phyloP scores from a whole-genome alignment of 805 yeast genomes.

The Candida broadrunensis region DNA sequence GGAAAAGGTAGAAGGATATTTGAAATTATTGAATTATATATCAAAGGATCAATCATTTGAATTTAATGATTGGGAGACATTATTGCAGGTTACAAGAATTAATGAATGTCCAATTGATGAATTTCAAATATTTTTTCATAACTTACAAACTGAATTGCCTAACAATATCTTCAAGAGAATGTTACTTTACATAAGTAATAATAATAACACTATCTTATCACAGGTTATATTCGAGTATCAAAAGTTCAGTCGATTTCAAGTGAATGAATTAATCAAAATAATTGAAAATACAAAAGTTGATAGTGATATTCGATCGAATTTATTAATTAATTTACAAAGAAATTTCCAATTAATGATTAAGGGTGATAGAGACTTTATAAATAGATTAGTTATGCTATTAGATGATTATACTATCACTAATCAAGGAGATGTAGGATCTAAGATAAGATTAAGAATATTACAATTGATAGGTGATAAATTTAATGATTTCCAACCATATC shows the following conservation, averaged over 20 bases:
- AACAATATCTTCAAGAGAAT: slow-evolving; percentile 22
- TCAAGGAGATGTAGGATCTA: slow-evolving; percentile 91
- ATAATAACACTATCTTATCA: slow-evolving; percentile 14
- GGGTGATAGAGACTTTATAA: slow-evolving; percentile 1
- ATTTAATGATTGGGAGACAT: slow-evolving; percentile 12
- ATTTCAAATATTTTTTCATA: slow-evolving; percentile 13
- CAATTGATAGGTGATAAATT: slow-evolving; percentile 31
- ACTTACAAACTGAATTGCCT: slow-evolving; percentile 3
- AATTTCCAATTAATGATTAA: slow-evolving; percentile 4
- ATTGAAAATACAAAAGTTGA: slow-evolving; percentile 24
- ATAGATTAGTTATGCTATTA: slow-evolving; percentile 35
- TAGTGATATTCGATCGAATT: slow-evolving; percentile 22
- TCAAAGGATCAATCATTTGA: not conserved
- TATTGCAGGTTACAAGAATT: slow-evolving; percentile 13
- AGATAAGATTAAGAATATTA: slow-evolving; percentile 56
- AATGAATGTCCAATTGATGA: slow-evolving; percentile 6
- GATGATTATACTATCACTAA: slow-evolving; percentile 77
- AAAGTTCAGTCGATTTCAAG: slow-evolving; percentile 8
- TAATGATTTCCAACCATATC: not conserved
- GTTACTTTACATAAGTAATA: slow-evolving; percentile 33
- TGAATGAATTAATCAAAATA: slow-evolving; percentile 20
- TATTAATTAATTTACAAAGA: slow-evolving; percentile 21
- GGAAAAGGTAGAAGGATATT: slow-evolving; percentile 36
- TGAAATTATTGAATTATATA: slow-evolving; percentile 15
- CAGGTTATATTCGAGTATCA: slow-evolving; percentile 22